Evolutionary conservation across 2,329 filamentous ascomycete genomes (phyloP).

Genomic region (Ophiocordyceps camponoti-leonardi): DNA sequence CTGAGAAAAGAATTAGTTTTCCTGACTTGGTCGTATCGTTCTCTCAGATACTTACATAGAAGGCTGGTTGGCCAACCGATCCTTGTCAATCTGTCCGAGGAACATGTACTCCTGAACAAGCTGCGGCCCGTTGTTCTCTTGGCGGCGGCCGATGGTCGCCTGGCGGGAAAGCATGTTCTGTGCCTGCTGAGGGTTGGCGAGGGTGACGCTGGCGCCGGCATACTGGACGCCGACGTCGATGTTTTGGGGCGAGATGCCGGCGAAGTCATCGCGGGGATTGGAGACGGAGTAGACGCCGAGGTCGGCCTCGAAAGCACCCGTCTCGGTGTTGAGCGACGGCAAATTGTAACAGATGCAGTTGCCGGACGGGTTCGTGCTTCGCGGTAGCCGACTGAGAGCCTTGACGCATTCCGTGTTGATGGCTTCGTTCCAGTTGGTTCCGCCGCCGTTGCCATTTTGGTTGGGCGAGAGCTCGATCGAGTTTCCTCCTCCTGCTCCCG

Average conservation of each 20-base stretch:
- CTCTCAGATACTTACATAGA: slow-evolving; percentile 35
- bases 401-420: slow-evolving; percentile 41
- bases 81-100: slow-evolving; percentile 47
- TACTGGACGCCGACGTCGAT: slow-evolving; percentile 39
- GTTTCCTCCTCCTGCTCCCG: background rate
- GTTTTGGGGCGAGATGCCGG: slow-evolving; percentile 30
- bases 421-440: slow-evolving; percentile 35
- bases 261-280: slow-evolving; percentile 34
- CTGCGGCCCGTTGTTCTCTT: slow-evolving; percentile 11
- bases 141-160: slow-evolving; percentile 1
- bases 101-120: slow-evolving; percentile 49
- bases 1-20: slow-evolving; percentile 14
- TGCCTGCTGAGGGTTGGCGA: slow-evolving; percentile 9
- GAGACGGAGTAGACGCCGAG: slow-evolving; percentile 57
- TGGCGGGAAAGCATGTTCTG: slow-evolving; percentile 7
- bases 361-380: slow-evolving; percentile 55
- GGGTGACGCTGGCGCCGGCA: slow-evolving; percentile 25
- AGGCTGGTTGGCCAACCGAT: slow-evolving; percentile 35
- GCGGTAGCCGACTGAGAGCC: slow-evolving; percentile 35
- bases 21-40: no score
- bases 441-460: slow-evolving; percentile 34
- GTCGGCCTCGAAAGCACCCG: slow-evolving; percentile 61
- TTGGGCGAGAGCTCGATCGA: slow-evolving; percentile 20
- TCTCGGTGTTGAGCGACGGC: slow-evolving; percentile 47
- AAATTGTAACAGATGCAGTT: slow-evolving; percentile 74